Evolutionary conservation across 2,329 filamentous ascomycete species (phyloP), one percentile per base, ranked within the genome.

Genomic region (Penicillium sp.): DNA sequence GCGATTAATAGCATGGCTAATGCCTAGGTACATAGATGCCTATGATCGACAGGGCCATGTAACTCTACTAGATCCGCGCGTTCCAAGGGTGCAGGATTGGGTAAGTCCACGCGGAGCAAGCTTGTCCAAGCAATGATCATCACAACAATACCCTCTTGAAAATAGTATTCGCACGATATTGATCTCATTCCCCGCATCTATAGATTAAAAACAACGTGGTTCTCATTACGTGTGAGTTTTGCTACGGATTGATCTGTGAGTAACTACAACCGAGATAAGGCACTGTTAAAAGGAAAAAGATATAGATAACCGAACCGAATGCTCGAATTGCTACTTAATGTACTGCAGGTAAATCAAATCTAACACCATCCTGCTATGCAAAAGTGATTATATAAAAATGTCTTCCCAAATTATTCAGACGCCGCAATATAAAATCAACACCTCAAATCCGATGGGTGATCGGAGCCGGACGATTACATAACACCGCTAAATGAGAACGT

Each of bases 311-410:
- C 47, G 33, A 25, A 41, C 25, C n/a, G 8, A 29, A 49, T 14
- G 11, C 35, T 48, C 22, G 35, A 49, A 27, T 8, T 26, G 33
- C 45, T 41, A 7, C 44, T 26, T 12, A 55, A 49, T 52, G 27
- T 57, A 51, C 26, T 45, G 27, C 23, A 47, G 25, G 37, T 25
- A 25, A 53, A 43, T 45, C 15, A 52, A 55, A 55, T 49, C 31
- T 12, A 59, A 59, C 56, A 43, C 56, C 56, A 44, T 35, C 51
- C 23, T 57, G 58, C 58, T 59, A 61, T 61, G 58, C 58, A 57
- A 57, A 52, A 45, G 43, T 31, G 29, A 37, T 45, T 12, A 45
- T 23, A 43, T 29, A 9, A 23, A 23, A 47, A 51, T 46, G 25
- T 18, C 40, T 46, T 49, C 48, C 55, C 43, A 29, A 40, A 20